phyloP scores from a whole-genome alignment of 2,329 filamentous ascomycete genomes.

The Sphaerostilbella broomeana region DNA sequence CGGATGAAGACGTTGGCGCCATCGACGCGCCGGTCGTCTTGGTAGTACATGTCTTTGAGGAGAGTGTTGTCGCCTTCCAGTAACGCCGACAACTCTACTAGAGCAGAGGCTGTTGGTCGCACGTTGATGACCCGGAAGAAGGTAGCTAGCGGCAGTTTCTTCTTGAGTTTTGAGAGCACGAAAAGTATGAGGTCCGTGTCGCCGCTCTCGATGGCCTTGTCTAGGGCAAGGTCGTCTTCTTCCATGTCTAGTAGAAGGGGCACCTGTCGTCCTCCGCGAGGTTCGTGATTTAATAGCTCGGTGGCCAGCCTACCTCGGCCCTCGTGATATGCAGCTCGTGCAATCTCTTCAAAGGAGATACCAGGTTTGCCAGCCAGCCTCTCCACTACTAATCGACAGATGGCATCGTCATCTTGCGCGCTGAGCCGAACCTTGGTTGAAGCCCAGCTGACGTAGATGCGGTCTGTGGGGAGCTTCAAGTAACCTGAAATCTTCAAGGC shows the following conservation, averaged over 20 bases:
- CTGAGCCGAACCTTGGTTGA: slow-evolving; percentile 86
- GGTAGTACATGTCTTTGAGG: slow-evolving; percentile 94
- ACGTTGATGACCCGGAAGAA: slow-evolving; percentile 91
- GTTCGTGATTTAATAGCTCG: slow-evolving; percentile 85
- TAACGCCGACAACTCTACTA: slow-evolving; percentile 76
- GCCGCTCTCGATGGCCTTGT: slow-evolving; percentile 93
- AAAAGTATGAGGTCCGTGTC: slow-evolving; percentile 90
- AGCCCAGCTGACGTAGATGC: slow-evolving; percentile 95
- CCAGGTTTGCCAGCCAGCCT: slow-evolving; percentile 81
- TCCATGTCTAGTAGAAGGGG: slow-evolving; percentile 91
- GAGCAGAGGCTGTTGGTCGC: slow-evolving; percentile 75
- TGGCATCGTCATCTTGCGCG: slow-evolving; percentile 76
- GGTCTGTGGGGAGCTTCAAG: slow-evolving; percentile 75
- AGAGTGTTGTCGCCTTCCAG: slow-evolving; percentile 67
- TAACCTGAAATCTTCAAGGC: slow-evolving; percentile 85
- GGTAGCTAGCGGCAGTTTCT: slow-evolving; percentile 78
- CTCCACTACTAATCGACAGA: slow-evolving; percentile 80
- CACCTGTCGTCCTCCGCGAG: slow-evolving; percentile 90
- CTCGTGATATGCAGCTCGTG: slow-evolving; percentile 88
- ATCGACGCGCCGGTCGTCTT: slow-evolving; percentile 85
- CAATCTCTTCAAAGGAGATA: slow-evolving; percentile 93
- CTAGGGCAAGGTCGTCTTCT: slow-evolving; percentile 87
- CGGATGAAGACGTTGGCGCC: slow-evolving; percentile 81
- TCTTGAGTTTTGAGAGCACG: slow-evolving; percentile 80
- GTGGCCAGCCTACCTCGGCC: slow-evolving; percentile 84